phyloP scores from a whole-genome alignment of 352 stramenopile species.

The Globisporangium iwayamae region DNA sequence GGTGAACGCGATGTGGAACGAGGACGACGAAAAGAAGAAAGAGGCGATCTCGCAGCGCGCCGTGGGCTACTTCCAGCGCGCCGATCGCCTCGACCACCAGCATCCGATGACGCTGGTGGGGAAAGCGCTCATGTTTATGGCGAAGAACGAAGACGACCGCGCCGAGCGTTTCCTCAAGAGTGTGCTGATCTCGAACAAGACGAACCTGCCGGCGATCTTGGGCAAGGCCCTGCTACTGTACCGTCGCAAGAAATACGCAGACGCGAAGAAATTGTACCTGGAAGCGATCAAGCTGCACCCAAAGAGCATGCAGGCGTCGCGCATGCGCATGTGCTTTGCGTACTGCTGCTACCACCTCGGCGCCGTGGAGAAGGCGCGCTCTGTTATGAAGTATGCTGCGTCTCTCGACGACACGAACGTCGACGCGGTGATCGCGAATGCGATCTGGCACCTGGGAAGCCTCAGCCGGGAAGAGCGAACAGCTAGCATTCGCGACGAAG shows the following conservation, averaged over 20 bases:
- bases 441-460: constrained; percentile 89
- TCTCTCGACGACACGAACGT: constrained; percentile 91
- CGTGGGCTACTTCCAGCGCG: constrained; percentile 83
- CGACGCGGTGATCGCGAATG: constrained; percentile 92
- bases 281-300: constrained; percentile 94
- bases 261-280: constrained; percentile 92
- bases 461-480: constrained; percentile 69
- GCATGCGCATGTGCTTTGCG: constrained; percentile 94
- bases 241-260: constrained; percentile 84
- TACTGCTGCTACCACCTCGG: constrained; percentile 96
- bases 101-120: constrained; percentile 88
- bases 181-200: constrained; percentile 87
- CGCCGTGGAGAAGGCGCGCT: constrained; percentile 82
- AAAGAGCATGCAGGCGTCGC: constrained; percentile 82
- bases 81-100: constrained; percentile 87
- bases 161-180: constrained; percentile 91
- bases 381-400: constrained; percentile 82
- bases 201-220: constrained; percentile 84
- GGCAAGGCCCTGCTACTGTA: constrained; percentile 85
- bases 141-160: constrained; percentile 89
- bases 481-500: constrained; percentile 79
- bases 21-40: constrained; percentile 86
- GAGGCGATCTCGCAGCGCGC: constrained; percentile 77
- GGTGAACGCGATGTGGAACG: constrained; percentile 87
- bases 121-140: constrained; percentile 92